Base-by-base conservation (phyloP, 1,284 basidiomycete species). In the Cryptococcus maquisensis region DNA sequence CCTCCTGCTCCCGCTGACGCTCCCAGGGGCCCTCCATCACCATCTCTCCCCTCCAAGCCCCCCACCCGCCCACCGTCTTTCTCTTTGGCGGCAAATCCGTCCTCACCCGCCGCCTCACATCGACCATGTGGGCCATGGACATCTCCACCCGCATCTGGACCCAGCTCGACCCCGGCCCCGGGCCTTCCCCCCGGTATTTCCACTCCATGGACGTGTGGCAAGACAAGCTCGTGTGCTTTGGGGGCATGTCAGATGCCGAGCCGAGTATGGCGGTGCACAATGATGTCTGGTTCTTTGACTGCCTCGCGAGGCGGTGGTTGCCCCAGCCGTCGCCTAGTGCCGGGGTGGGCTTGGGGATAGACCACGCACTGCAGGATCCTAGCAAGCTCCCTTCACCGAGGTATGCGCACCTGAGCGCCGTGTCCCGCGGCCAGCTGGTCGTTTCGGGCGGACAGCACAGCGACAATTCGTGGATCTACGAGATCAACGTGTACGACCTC, bases 401-500 rank as follows among this genome's bases (percentile, higher is more conserved):
- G 57, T 96, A 95, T 71, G 92, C 92, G 6, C 92, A 96, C 72
- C 81, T 95, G 15, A 91, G 88, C 32, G 86, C 89, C 9, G 81
- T 94, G 42, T 87, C 89, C 10, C 81, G 86, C 6, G 84, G 88
- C 69, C 82, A 86, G 39, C 82, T 98, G n/a, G 87, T 94, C 73
- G 83, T 98, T 66, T 90, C 95, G 51, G 94, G 94, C 9, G 94
- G 94, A 3, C 94, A 97, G 71, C 90, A 96, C 71, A 61, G 77
- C 7, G 70, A 74, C 49, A 81, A 81, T 58, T 72, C 77, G 55
- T 93, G 91, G 69, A 86, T 88, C 44, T 91, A 94, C 72, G 90
- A 95, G 63, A 83, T 93, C 54, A 88, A 89, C 72, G 86, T 92
- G 10, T 92, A 86, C 61, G 90, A 96, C 72, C 80, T 97, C 26